phyloP scores from a whole-genome alignment of 768 basidiomycete genomes.

The Hortiboletus campestris region DNA sequence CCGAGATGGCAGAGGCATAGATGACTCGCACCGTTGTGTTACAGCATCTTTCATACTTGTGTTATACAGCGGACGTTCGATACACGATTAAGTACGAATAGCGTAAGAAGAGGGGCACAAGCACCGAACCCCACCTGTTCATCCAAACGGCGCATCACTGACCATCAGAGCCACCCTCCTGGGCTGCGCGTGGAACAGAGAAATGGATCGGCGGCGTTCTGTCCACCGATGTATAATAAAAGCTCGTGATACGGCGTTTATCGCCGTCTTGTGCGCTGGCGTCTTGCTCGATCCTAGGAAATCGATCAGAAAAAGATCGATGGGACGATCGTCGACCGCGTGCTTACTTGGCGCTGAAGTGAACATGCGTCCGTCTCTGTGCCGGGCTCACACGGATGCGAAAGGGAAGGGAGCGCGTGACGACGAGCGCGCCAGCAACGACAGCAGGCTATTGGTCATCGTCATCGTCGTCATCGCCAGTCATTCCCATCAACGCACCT shows the following conservation, averaged over 20 bases:
- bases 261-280: slow-evolving; percentile 14
- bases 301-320: not conserved
- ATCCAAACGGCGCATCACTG: slow-evolving; percentile 2
- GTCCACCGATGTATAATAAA: slow-evolving; percentile 35
- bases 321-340: not conserved
- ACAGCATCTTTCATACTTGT: slow-evolving; percentile 2
- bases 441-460: slow-evolving; percentile 34
- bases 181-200: slow-evolving; percentile 9
- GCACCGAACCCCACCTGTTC: not conserved
- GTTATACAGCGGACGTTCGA: not conserved
- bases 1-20: slow-evolving; percentile 51
- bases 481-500: slow-evolving; percentile 16
- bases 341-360: slow-evolving; percentile 42
- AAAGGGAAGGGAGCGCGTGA: slow-evolving; percentile 40
- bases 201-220: slow-evolving; percentile 35
- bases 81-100: not conserved
- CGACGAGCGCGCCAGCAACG: slow-evolving; percentile 40
- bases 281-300: slow-evolving; percentile 26
- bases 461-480: no score
- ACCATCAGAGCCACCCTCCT: not conserved
- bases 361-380: slow-evolving; percentile 30
- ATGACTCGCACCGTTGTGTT: not conserved
- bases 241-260: slow-evolving; percentile 32
- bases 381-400: slow-evolving; percentile 41
- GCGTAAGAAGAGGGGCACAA: not conserved